These are phyloP conservation scores for Lecanicillium sp. DNA, from an alignment of 2,329 filamentous ascomycete species.

Conservation along the genomic window DNA sequence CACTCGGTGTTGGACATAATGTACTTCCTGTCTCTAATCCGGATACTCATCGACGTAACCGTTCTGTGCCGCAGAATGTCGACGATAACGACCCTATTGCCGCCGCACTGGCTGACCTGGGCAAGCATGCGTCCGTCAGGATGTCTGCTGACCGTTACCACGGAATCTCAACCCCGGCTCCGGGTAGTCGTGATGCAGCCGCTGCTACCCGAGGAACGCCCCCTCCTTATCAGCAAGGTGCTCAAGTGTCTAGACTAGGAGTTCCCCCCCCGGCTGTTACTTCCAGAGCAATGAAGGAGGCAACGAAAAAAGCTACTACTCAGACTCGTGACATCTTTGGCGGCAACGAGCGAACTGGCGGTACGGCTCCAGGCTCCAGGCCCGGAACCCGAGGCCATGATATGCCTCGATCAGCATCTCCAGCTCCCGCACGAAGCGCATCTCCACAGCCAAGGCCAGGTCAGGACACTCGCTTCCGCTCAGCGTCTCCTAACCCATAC, in stretches of 20 bases:
- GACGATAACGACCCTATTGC: slow-evolving; percentile 83
- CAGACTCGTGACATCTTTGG: slow-evolving; percentile 76
- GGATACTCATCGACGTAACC: slow-evolving; percentile 42
- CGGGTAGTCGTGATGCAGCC: slow-evolving; percentile 35
- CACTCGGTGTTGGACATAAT: slow-evolving; percentile 90
- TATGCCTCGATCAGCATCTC: slow-evolving; percentile 55
- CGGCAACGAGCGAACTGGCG: slow-evolving; percentile 27
- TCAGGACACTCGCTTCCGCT: slow-evolving; percentile 37
- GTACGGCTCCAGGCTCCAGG: slow-evolving; percentile 35
- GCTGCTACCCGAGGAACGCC: slow-evolving; percentile 64
- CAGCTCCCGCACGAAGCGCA: slow-evolving; percentile 55
- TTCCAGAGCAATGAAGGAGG: slow-evolving; percentile 89
- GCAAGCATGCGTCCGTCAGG: slow-evolving; percentile 72
- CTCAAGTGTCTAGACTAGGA: slow-evolving; percentile 66
- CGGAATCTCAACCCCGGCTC: slow-evolving; percentile 79
- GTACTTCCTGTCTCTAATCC: slow-evolving; percentile 87
- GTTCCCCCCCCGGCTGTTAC: slow-evolving; percentile 90
- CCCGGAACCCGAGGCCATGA: slow-evolving; percentile 52
- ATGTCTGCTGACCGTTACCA: slow-evolving; percentile 94
- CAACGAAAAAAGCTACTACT: slow-evolving; percentile 77
- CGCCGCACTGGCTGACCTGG: slow-evolving; percentile 75
- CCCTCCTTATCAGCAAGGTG: slow-evolving; percentile 69
- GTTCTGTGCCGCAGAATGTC: slow-evolving; percentile 25
- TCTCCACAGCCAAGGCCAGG: slow-evolving; percentile 53
- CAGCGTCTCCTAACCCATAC: slow-evolving; percentile 59